Percentiles rank a stretch among this genome's conserved stretches.
Evolutionary conservation across 192 early-diverging fungal genomes (phyloP).

Genomic region (Lunasporangiospora selenospora): DNA sequence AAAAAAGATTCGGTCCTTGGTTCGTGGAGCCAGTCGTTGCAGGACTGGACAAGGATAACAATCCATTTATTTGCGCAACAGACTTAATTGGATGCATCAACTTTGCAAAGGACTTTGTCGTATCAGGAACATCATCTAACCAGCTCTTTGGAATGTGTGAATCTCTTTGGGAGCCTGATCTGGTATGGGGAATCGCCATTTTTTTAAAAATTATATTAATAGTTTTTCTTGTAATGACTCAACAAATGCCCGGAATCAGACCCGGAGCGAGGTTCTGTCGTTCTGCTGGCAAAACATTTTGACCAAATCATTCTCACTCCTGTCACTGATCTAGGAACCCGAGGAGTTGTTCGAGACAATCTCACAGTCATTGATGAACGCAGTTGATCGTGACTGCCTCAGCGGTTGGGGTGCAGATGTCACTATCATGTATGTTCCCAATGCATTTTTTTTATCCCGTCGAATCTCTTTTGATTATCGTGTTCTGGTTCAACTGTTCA

Average conservation of each 20-base stretch:
- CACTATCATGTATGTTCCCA: constrained; percentile 76
- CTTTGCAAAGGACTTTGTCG: constrained; percentile 94
- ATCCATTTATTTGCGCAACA: constrained; percentile 94
- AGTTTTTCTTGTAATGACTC: too few relatives aligned
- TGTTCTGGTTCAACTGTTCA: neutral
- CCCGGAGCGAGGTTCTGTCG: too few relatives aligned
- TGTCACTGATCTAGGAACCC: too few relatives aligned
- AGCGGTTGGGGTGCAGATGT: constrained; percentile 98
- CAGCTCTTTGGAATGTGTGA: constrained; percentile 98
- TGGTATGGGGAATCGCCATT: constrained; percentile 75
- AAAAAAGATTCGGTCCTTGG: constrained; percentile 98
- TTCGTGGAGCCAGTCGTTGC: constrained; percentile 95
- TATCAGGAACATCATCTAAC: constrained; percentile 84
- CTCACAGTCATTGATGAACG: constrained; percentile 92
- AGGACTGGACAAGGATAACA: constrained; percentile 87
- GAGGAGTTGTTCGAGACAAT: constrained; percentile 98
- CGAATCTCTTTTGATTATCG: neutral
- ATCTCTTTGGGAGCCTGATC: constrained; percentile 95
- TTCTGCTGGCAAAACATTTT: too few relatives aligned
- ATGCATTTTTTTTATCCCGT: neutral
- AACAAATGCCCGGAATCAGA: too few relatives aligned
- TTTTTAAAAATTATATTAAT: too few relatives aligned
- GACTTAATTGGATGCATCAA: constrained; percentile 97
- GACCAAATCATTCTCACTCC: too few relatives aligned
- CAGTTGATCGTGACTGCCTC: constrained; percentile 93